These are phyloP conservation scores for Elongisporangium anandrum DNA, from an alignment of 352 stramenopile genomes.

Conservation along the genomic window DNA sequence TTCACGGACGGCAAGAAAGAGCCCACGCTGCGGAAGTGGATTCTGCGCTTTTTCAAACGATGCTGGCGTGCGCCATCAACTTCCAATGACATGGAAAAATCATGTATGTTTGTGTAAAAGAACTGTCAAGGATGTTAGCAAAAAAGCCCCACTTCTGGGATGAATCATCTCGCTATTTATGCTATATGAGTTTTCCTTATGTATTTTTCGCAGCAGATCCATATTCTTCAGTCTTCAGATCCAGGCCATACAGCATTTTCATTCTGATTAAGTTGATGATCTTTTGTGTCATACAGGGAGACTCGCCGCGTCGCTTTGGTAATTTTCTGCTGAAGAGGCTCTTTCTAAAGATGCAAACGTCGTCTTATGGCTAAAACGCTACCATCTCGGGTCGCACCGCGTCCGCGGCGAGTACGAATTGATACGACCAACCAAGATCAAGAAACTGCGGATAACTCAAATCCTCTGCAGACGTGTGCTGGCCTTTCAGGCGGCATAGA, in stretches of 20 bases:
- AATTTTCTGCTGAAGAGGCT: background rate
- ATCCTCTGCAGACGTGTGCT: background rate
- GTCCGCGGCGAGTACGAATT: background rate
- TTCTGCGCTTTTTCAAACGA: conserved; percentile 78
- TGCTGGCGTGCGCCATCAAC: conserved; percentile 41
- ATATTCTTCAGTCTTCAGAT: too few species aligned
- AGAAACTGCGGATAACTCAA: background rate
- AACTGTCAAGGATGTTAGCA: background rate
- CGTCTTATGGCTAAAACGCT: background rate
- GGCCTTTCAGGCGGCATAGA: background rate
- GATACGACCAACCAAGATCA: background rate
- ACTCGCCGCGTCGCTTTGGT: background rate
- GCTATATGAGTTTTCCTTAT: background rate
- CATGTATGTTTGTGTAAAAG: conserved; percentile 51
- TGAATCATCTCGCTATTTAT: background rate
- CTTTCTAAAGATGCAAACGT: background rate
- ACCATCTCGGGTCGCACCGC: background rate
- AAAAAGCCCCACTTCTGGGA: background rate
- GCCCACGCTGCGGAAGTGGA: conserved; percentile 74
- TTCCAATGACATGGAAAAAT: conserved; percentile 38
- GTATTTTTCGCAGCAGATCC: background rate
- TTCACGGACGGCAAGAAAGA: conserved; percentile 84
- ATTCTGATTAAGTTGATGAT: background rate
- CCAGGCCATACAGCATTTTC: background rate
- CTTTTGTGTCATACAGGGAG: background rate